Evolutionary conservation across 1,139 yeast genomes (phyloP).

Genomic region (Diutina neorugosa): DNA sequence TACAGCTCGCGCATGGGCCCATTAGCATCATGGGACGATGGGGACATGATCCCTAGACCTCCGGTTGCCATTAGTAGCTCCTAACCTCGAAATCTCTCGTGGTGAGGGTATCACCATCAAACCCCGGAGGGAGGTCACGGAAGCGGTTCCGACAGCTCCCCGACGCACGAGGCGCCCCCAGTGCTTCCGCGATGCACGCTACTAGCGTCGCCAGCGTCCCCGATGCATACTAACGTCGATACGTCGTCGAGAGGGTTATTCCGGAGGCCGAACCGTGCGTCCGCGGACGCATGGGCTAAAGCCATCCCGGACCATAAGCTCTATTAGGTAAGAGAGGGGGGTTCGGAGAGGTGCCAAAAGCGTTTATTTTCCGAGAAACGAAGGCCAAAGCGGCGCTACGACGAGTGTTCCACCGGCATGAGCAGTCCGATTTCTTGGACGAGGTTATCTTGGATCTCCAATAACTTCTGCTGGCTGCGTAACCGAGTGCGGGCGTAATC

Average conservation of each 20-base stretch:
- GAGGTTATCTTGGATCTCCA: not conserved
- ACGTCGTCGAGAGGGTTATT: not conserved
- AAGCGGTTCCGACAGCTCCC: not conserved
- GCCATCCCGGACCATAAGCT: not conserved
- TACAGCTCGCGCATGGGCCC: not conserved
- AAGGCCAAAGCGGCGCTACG: too few species aligned
- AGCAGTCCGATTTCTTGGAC: not conserved
- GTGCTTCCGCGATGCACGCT: not conserved
- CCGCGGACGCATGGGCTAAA: not conserved
- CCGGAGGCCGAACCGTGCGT: not conserved
- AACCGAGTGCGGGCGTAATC: constrained; percentile 38
- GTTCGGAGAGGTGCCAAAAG: not conserved
- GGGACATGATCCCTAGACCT: not conserved
- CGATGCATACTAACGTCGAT: not conserved
- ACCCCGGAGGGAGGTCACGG: not conserved
- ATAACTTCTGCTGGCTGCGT: not conserved
- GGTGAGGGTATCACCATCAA: not conserved
- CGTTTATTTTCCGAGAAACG: not conserved
- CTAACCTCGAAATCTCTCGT: not conserved
- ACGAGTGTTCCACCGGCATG: constrained; percentile 2
- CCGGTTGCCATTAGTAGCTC: not conserved
- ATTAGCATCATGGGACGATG: not conserved
- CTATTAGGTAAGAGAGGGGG: not conserved
- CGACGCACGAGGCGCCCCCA: not conserved
- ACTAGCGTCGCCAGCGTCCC: not conserved